Evolutionary conservation across 2,329 filamentous ascomycete species (phyloP), one percentile per base, ranked within the genome.

Genomic region (Claviceps africana): DNA sequence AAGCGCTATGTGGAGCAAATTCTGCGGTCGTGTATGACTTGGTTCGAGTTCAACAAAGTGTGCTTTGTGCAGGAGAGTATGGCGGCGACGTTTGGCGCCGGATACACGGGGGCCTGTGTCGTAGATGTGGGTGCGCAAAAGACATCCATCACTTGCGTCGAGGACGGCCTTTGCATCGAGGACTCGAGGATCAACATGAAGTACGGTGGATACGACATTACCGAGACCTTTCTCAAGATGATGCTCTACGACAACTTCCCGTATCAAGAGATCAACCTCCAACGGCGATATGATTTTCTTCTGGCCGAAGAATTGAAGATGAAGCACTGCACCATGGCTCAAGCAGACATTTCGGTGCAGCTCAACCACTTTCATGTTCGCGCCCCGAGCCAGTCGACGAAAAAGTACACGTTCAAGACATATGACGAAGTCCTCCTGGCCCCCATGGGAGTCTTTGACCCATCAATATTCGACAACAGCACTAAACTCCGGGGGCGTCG

Each of bases 81-180:
- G 63, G 90, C 91, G 0, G 91, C 90, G 3, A 93, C 89, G 0
- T 98, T 95, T 65, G 93, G 93, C 13, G 93, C 91, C 4, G 93
- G 93, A 8, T 96, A 94, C 63, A 94, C 90, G 1, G 88, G 87
- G 56, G 86, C 88, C 21, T 98, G 93, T 60, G 89, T 98, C 52
- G 89, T 98, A 11, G 93, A 98, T 64, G 85, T 98, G 53, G 93
- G 93, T 13, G 91, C 93, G 1, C 89, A 97, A 65, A 98, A 98
- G 75, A 97, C 93, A 1, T 95, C 93, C 0, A 86, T 98, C 33
- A 91, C 90, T 56, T 98, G 93, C 59, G 90, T 98, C 11, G 93
- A 98, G 61, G 93, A 98, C 66, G 93, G 93, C 2, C 85, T 98
- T 69, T 89, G 88, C 62, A 79, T 95, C 28, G 93, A 97, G 57